A percentile compares a stretch with the other conserved stretches of the same genome.
Evolutionary conservation across 306 rosid species (phyloP).

Genomic region (Cicer cuneatum): DNA sequence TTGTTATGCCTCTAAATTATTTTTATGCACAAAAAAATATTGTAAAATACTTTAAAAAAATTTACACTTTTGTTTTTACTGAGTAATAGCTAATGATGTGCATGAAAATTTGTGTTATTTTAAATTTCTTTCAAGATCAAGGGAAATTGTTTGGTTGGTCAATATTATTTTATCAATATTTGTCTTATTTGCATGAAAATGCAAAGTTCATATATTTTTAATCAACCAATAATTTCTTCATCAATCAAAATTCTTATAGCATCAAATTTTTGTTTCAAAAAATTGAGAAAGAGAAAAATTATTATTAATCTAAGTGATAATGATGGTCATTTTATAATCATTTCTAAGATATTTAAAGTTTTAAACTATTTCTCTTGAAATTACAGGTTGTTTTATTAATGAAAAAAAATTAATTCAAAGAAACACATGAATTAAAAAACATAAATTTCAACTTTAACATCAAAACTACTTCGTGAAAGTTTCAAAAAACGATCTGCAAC

Average conservation of each 20-base stretch:
- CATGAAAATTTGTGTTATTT: neutral
- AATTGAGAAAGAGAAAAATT: too few relatives aligned
- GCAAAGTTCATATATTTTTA: neutral
- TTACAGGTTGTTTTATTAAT: neutral
- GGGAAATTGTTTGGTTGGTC: neutral
- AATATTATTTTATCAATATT: slow-evolving; percentile 1
- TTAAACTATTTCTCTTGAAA: too few relatives aligned
- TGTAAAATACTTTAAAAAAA: neutral
- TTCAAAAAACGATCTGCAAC: neutral
- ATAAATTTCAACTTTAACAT: too few relatives aligned
- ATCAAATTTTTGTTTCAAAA: neutral
- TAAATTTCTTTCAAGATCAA: neutral
- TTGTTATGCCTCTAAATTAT: slow-evolving; percentile 29
- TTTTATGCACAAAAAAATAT: slow-evolving; percentile 43
- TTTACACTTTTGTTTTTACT: slow-evolving; percentile 4
- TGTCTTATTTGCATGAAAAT: neutral
- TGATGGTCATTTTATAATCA: too few relatives aligned
- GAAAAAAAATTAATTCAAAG: neutral
- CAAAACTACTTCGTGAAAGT: too few relatives aligned
- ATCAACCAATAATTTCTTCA: neutral
- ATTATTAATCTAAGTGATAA: too few relatives aligned
- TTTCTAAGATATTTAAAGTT: too few relatives aligned
- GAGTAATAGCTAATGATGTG: neutral
- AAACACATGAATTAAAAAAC: neutral
- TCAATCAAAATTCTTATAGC: neutral